Percentiles rank a stretch among this genome's conserved stretches.
phyloP scores from a whole-genome alignment of 192 early-diverging fungal genomes.

The Phycomyces nitens region DNA sequence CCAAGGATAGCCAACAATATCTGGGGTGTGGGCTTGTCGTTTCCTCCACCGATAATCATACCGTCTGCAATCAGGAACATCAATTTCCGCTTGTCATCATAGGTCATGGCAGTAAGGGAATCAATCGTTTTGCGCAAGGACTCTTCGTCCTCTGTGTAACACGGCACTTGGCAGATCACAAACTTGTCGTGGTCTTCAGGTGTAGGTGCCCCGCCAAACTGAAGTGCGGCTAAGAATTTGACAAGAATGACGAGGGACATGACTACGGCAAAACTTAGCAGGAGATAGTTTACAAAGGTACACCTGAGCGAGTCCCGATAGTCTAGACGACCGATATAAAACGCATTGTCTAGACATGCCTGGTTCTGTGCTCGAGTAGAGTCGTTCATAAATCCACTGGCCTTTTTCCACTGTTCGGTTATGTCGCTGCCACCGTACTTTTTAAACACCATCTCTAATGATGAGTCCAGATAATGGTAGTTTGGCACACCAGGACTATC shows the following conservation, averaged over 20 bases:
- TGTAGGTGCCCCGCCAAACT: constrained; percentile 58
- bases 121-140: constrained; percentile 73
- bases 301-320: constrained; percentile 75
- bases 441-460: constrained; percentile 58
- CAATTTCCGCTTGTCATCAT: constrained; percentile 81
- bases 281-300: constrained; percentile 79
- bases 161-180: constrained; percentile 77
- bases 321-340: constrained; percentile 81
- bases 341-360: constrained; percentile 77
- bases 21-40: constrained; percentile 76
- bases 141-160: constrained; percentile 81
- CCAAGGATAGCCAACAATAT: constrained; percentile 80
- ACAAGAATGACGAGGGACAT: constrained; percentile 71
- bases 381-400: constrained; percentile 33
- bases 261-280: constrained; percentile 73
- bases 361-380: constrained; percentile 37
- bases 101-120: constrained; percentile 64
- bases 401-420: constrained; percentile 49
- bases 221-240: constrained; percentile 76
- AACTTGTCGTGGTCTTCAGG: constrained; percentile 75
- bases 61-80: constrained; percentile 77
- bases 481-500: constrained; percentile 37
- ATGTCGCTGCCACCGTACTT: constrained; percentile 55
- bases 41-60: constrained; percentile 78
- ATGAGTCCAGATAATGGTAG: constrained; percentile 54